Conservation (phyloP, 2,329 filamentous ascomycete species). For the Aspergillus hiratsukae region DNA sequence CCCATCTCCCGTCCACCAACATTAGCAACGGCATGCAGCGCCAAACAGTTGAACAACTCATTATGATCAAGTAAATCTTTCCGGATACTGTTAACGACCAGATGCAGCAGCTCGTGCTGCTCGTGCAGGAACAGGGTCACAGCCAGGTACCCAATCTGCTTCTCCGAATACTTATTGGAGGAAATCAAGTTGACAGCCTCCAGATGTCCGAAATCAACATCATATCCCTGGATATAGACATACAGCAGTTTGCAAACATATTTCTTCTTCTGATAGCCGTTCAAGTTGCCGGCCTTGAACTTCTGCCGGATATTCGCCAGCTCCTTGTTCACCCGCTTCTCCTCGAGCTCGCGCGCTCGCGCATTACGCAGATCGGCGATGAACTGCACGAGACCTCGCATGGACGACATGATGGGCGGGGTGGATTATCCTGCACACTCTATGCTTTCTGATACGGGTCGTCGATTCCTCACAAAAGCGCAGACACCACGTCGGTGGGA, state of each 20-base stretch:
- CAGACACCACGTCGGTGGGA: conserved; percentile 21
- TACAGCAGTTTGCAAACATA: conserved; percentile 99
- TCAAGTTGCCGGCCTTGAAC: conserved; percentile 92
- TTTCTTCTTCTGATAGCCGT: conserved; percentile 99
- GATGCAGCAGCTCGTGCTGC: conserved; percentile 88
- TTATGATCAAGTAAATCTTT: conserved; percentile 94
- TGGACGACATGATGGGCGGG: conserved; percentile 39
- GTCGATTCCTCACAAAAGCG: conserved; percentile 3
- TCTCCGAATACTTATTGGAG: conserved; percentile 95
- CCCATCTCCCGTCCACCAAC: conserved; percentile 96
- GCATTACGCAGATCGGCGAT: conserved; percentile 96
- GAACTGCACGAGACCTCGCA: conserved; percentile 85
- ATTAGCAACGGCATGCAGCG: conserved; percentile 95
- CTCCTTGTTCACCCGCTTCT: conserved; percentile 99
- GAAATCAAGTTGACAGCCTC: conserved; percentile 98
- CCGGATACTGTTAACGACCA: conserved; percentile 97
- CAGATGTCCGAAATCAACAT: conserved; percentile 97
- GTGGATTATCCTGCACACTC: background rate
- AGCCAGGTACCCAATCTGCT: conserved; percentile 97
- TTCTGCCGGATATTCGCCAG: conserved; percentile 97
- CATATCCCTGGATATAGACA: conserved; percentile 98
- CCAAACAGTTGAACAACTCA: conserved; percentile 95
- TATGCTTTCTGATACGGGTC: background rate
- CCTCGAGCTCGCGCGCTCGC: conserved; percentile 87
- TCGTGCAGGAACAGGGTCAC: conserved; percentile 97